Conservation (phyloP, 805 yeast species). For the Saccharomycopsis schoenii region DNA sequence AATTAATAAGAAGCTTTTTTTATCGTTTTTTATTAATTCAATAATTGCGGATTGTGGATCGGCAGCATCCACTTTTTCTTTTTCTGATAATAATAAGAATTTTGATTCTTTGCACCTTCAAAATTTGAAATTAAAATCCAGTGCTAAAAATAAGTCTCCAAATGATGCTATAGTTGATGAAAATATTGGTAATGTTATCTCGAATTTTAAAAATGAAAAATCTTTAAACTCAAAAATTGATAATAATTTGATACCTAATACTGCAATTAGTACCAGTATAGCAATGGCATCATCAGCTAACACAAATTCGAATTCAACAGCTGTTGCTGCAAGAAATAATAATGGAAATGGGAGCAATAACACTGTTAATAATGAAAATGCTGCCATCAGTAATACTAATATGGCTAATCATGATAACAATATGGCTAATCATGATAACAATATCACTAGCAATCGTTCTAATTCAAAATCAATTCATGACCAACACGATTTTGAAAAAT, state of each 20-base stretch:
- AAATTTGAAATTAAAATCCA: not conserved
- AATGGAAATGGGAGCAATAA: not conserved
- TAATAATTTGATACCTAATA: not conserved
- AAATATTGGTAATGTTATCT: not conserved
- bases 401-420: not conserved
- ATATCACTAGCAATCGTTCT: not conserved
- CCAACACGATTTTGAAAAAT: constrained; percentile 22
- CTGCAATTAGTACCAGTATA: not conserved
- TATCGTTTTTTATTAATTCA: constrained; percentile 52
- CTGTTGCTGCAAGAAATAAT: not conserved
- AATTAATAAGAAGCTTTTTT: constrained; percentile 50
- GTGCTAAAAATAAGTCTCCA: not conserved
- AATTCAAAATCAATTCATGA: not conserved
- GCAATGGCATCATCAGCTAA: not conserved
- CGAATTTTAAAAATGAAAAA: not conserved
- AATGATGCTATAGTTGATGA: not conserved
- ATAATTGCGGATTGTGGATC: constrained; percentile 27
- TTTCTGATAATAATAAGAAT: not conserved
- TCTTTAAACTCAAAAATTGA: not conserved
- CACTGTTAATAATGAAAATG: not conserved
- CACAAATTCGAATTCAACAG: not conserved
- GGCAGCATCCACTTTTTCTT: no score
- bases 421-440: not conserved
- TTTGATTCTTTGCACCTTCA: not conserved
- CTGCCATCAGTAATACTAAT: not conserved